These are phyloP conservation scores for Kodamaea sagamina DNA, from an alignment of 805 yeast genomes.

Conservation along the genomic window DNA sequence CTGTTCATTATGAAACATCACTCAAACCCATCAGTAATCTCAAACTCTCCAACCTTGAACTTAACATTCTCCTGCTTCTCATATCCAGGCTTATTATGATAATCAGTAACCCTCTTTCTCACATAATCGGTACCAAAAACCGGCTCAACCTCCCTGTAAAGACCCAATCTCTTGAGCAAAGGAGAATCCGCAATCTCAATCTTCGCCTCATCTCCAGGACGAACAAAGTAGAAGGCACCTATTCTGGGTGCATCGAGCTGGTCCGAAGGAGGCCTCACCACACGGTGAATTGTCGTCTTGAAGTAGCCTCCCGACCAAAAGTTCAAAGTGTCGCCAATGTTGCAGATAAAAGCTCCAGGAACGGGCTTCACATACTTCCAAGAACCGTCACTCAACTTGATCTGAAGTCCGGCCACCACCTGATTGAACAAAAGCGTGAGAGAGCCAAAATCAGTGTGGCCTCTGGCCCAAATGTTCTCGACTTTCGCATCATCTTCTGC, in stretches of 20 bases:
- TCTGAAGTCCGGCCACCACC: conserved; percentile 38
- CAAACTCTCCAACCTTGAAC: conserved; percentile 32
- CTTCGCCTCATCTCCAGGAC: conserved; percentile 33
- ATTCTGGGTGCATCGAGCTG: conserved; percentile 32
- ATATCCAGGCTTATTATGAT: conserved; percentile 25
- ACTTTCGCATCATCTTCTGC: conserved; percentile 32
- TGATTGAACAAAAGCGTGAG: conserved; percentile 37
- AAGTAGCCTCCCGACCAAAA: conserved; percentile 40
- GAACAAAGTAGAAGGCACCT: conserved; percentile 37
- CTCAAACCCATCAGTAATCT: conserved; percentile 30
- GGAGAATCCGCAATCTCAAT: conserved; percentile 36
- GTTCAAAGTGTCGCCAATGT: conserved; percentile 37
- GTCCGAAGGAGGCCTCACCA: conserved; percentile 37
- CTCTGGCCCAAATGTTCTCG: conserved; percentile 35
- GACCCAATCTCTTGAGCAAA: conserved; percentile 29
- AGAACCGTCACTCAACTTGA: conserved; percentile 27
- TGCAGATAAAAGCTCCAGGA: conserved; percentile 33
- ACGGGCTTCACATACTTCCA: conserved; percentile 41
- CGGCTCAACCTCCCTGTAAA: conserved; percentile 26
- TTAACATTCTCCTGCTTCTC: conserved; percentile 26
- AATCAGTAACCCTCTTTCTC: conserved; percentile 29
- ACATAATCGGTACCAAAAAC: conserved; percentile 34
- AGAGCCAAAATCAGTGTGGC: conserved; percentile 41
- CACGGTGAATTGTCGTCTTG: conserved; percentile 37
- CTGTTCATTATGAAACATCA: conserved; percentile 10